These are phyloP conservation scores for Crassisporium funariophilum DNA, from an alignment of 768 basidiomycete species.

Conservation along the genomic window DNA sequence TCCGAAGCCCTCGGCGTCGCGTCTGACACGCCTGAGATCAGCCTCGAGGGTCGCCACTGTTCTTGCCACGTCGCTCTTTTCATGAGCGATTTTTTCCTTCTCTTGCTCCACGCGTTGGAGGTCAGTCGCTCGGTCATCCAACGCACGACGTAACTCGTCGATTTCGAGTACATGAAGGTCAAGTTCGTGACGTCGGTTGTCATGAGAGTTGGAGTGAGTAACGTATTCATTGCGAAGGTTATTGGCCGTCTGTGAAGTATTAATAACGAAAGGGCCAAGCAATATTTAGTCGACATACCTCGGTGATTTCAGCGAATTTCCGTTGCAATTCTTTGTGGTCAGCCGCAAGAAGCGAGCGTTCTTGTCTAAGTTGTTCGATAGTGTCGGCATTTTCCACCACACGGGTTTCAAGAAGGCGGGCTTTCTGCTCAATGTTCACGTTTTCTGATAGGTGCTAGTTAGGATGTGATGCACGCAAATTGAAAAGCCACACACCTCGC, in stretches of 20 bases:
- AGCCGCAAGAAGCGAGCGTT: constrained; percentile 65
- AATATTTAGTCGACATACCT: constrained; percentile 46
- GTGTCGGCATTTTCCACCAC: constrained; percentile 69
- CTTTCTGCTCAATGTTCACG: constrained; percentile 70
- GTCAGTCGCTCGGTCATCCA: constrained; percentile 60
- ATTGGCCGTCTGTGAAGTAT: constrained; percentile 45
- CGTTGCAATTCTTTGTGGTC: constrained; percentile 78
- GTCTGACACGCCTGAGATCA: constrained; percentile 74
- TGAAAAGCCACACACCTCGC: constrained; percentile 48
- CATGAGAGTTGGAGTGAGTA: constrained; percentile 65
- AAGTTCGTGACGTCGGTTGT: constrained; percentile 71
- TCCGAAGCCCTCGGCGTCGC: constrained; percentile 78
- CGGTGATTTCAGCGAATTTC: constrained; percentile 63
- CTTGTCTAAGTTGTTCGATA: constrained; percentile 76
- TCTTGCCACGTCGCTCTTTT: constrained; percentile 65
- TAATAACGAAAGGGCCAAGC: neutral
- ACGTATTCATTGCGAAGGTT: constrained; percentile 61
- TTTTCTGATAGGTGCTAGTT: constrained; percentile 48
- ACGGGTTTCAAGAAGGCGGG: constrained; percentile 64
- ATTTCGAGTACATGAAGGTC: constrained; percentile 74
- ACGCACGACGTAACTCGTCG: constrained; percentile 70
- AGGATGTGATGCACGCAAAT: neutral
- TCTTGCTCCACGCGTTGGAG: constrained; percentile 67
- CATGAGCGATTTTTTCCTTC: constrained; percentile 58
- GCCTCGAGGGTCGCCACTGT: constrained; percentile 70